Percentiles rank a stretch among this genome's conserved stretches.
phyloP scores from a whole-genome alignment of 1,284 basidiomycete genomes.

The Puccinia polysora region DNA sequence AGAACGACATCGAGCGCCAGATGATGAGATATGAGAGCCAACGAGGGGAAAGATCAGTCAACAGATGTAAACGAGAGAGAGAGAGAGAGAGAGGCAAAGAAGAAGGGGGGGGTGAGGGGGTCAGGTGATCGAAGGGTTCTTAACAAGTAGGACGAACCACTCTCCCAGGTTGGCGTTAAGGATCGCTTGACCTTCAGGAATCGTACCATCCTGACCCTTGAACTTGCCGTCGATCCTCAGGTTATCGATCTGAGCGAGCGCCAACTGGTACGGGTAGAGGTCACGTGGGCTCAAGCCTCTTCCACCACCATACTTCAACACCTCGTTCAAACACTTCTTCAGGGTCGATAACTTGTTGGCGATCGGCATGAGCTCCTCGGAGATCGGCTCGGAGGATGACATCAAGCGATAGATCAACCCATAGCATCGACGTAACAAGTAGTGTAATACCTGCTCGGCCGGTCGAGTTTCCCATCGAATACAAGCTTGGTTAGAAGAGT shows the following conservation, averaged over 20 bases:
- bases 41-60: conserved; percentile 38
- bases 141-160: conserved; percentile 58
- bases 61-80: conserved; percentile 37
- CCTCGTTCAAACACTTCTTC: conserved; percentile 95
- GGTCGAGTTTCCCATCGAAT: too few relatives aligned
- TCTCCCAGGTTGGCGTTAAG: conserved; percentile 93
- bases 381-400: conserved; percentile 97
- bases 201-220: conserved; percentile 66
- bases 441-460: conserved; percentile 89
- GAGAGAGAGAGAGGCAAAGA: conserved; percentile 39
- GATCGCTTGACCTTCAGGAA: conserved; percentile 95
- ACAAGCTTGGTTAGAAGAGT: conserved; percentile 53
- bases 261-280: conserved; percentile 74
- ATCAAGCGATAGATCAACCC: conserved; percentile 90
- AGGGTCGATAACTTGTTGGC: conserved; percentile 84
- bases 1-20: too few relatives aligned
- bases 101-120: conserved; percentile 26
- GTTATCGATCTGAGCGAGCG: conserved; percentile 89
- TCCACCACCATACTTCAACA: conserved; percentile 74
- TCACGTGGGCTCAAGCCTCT: conserved; percentile 97
- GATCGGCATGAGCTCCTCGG: conserved; percentile 92
- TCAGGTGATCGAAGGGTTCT: too few relatives aligned
- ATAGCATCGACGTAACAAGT: conserved; percentile 88
- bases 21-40: neutral
- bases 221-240: conserved; percentile 91